A percentile compares a stretch with the other conserved stretches of the same genome.
These are phyloP conservation scores for Penicillium psychrosexuale DNA, from an alignment of 2,329 filamentous ascomycete species.

Conservation along the genomic window DNA sequence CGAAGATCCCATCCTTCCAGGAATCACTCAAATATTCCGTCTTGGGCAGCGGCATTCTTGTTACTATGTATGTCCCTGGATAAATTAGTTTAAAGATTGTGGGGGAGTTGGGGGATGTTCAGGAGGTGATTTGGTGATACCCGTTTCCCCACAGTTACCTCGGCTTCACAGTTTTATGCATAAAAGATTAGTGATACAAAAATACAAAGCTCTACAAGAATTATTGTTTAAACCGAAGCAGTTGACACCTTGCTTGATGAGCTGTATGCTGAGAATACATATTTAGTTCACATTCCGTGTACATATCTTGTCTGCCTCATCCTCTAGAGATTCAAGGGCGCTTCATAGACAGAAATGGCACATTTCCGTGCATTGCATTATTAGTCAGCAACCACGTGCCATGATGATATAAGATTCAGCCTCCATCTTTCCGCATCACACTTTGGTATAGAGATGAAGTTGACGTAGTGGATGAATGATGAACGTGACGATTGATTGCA, in stretches of 20 bases:
- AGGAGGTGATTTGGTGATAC: not conserved
- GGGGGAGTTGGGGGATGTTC: not conserved
- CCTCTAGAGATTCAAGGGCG: too few species aligned
- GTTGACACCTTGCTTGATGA: too few species aligned
- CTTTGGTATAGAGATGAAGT: slow-evolving; percentile 18
- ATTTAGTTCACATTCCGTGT: too few species aligned
- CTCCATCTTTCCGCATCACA: slow-evolving; percentile 1
- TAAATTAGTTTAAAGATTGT: not conserved
- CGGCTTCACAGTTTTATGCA: slow-evolving; percentile 10
- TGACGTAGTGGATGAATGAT: slow-evolving; percentile 21
- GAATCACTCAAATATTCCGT: slow-evolving; percentile 75
- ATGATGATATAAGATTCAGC: slow-evolving; percentile 8
- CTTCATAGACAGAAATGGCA: too few species aligned
- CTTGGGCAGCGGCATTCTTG: slow-evolving; percentile 64
- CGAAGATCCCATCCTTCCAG: slow-evolving; percentile 85
- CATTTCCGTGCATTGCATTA: too few species aligned
- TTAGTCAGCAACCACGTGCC: too few species aligned
- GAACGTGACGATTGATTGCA: slow-evolving; percentile 16
- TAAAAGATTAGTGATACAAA: not conserved
- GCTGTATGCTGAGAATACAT: too few species aligned
- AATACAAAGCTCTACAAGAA: too few species aligned
- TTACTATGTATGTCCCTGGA: not conserved
- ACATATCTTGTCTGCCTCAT: too few species aligned
- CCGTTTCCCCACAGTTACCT: slow-evolving; percentile 23
- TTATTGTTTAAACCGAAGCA: too few species aligned